These are phyloP conservation scores for Fusarium graminum DNA, from an alignment of 2,329 filamentous ascomycete genomes.

Conservation along the genomic window DNA sequence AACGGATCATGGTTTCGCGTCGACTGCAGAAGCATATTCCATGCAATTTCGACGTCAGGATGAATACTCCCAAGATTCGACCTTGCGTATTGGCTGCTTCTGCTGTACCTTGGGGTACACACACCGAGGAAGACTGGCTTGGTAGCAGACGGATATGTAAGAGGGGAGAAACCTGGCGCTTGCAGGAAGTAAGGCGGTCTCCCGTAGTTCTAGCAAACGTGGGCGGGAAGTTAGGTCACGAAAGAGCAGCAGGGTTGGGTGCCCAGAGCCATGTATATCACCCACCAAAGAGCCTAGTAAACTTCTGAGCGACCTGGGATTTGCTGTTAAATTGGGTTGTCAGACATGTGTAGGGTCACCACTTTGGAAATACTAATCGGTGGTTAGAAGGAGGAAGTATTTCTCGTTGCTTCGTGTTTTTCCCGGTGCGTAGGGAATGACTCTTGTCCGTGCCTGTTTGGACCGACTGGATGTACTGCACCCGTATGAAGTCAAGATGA, in stretches of 20 bases:
- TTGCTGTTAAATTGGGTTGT: constrained; percentile 24
- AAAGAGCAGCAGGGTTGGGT: constrained; percentile 2
- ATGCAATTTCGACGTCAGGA: constrained; percentile 13
- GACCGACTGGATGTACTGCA: neutral
- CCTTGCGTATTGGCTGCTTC: neutral
- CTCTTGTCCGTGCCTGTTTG: constrained; percentile 6
- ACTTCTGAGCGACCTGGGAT: constrained; percentile 20
- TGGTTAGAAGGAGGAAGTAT: constrained; percentile 1
- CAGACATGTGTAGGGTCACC: constrained; percentile 29
- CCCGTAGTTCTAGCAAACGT: constrained; percentile 12
- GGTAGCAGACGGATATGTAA: constrained; percentile 39
- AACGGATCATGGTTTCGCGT: constrained; percentile 32
- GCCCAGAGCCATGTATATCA: constrained; percentile 24
- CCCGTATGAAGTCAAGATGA: constrained; percentile 30
- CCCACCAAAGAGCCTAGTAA: constrained; percentile 36
- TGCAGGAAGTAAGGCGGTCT: constrained; percentile 23
- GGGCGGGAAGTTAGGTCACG: constrained; percentile 2
- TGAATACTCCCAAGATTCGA: constrained; percentile 9
- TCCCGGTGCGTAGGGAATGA: constrained; percentile 7
- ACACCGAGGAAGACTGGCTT: constrained; percentile 6
- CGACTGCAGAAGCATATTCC: constrained; percentile 18
- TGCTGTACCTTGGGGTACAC: constrained; percentile 20
- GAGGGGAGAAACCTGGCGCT: constrained; percentile 36
- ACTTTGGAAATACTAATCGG: constrained; percentile 3
- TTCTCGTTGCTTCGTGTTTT: neutral